A percentile compares a stretch with the other conserved stretches of the same genome.
Conservation (phyloP, 306 rosid genomes). For the Betula pendula region DNA sequence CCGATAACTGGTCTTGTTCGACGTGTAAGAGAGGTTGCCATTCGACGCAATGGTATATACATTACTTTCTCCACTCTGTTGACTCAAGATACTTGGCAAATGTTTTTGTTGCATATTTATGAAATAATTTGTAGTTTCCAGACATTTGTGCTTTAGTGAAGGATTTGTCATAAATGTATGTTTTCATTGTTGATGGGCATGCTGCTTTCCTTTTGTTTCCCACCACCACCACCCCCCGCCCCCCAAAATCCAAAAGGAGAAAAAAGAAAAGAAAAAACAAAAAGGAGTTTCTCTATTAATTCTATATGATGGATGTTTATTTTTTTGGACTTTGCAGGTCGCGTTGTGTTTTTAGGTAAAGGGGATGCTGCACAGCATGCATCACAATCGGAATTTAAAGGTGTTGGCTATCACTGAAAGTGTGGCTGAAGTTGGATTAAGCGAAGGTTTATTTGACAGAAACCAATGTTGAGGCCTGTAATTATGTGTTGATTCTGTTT, state of each 20-base stretch:
- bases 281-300: slow-evolving; percentile 3
- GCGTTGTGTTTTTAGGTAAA: slow-evolving; percentile 64
- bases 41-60: slow-evolving; percentile 69
- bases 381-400: slow-evolving; percentile 37
- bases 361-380: slow-evolving; percentile 47
- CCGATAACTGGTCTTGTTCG: slow-evolving; percentile 72
- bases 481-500: neutral
- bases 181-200: neutral
- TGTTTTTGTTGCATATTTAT: neutral
- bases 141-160: neutral
- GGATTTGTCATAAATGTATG: neutral
- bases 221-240: neutral
- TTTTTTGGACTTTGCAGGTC: slow-evolving; percentile 53
- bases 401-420: slow-evolving; percentile 64
- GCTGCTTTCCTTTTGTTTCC: neutral
- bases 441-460: neutral
- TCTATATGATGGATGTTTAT: slow-evolving; percentile 4
- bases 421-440: neutral
- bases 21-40: slow-evolving; percentile 70
- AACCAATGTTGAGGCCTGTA: neutral
- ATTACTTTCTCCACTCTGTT: neutral
- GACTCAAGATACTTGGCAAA: neutral
- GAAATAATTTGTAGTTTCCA: neutral
- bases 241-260: too few relatives aligned
- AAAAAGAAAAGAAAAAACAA: too few relatives aligned